Base-by-base conservation (phyloP, 2,329 filamentous ascomycete genomes). In the Xylariaceae sp. region DNA sequence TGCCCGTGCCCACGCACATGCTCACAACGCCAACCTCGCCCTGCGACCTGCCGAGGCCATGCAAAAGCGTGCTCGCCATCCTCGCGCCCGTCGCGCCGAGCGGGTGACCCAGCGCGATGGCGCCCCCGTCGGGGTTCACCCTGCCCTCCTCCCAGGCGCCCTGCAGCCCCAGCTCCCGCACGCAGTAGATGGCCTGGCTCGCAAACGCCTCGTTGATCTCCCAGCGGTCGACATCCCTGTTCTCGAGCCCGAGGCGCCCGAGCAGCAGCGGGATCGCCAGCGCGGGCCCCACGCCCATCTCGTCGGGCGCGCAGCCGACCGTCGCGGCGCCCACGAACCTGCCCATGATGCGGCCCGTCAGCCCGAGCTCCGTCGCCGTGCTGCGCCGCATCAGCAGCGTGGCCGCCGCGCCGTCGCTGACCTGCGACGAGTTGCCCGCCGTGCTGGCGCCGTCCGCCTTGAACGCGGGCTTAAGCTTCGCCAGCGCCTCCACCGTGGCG, bases 271-370 rank as follows among this genome's bases (percentile, higher is more conserved):
- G 92, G 46, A 97, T 93, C 0, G 91, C 92, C 23, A 96, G 68
- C 0, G 91, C 91, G 0, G 93, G 92, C 0, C 93, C 92, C 53
- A 97, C 80, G 32, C 93, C 92, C 93, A 97, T 97, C 80, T 96
- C 92, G 67, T 96, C 91, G 0, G 93, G 92, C 45, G 79, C 80
- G 69, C 91, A 95, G 10, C 93, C 92, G 0, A 86, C 84, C 9
- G 90, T 86, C 24, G 85, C 81, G 1, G 89, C 87, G 0, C 83
- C 87, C 0, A 92, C 89, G 77, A 92, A 97, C 71, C 89, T 91
- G 29, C 88, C 92, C 53, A 95, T 85, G 65, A 96, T 90, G 23
- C 77, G 78, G 5, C 77, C 79, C 11, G 78, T 73, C 1, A 96
- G 78, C 0, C 91, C 91, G 0, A 96, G 81, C 50, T 84, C 81